phyloP scores from a whole-genome alignment of 169 alveolate genomes.

The Plasmodium billcollinsi region DNA sequence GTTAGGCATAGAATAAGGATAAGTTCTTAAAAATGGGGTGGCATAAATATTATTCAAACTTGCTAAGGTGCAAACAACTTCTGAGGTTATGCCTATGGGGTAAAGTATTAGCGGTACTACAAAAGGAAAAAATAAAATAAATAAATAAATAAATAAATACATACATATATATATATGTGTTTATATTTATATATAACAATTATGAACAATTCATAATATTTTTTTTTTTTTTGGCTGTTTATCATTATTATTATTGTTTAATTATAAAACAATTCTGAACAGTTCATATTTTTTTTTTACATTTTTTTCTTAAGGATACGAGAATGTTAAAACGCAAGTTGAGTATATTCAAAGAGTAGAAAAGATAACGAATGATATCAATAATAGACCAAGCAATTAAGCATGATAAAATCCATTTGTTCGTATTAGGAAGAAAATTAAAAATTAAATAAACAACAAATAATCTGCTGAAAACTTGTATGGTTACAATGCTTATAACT shows the following conservation, averaged over 20 bases:
- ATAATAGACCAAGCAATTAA: conserved; percentile 66
- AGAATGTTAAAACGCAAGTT: conserved; percentile 26
- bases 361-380: conserved; percentile 57
- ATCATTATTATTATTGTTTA: no score
- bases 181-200: neutral
- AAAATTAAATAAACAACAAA: conserved; percentile 60
- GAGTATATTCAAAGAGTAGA: conserved; percentile 37
- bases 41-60: conserved; percentile 45
- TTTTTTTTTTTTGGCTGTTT: neutral
- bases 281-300: conserved; percentile 14
- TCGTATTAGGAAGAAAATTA: conserved; percentile 45
- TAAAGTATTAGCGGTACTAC: conserved; percentile 65
- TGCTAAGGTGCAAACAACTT: conserved; percentile 57
- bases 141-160: neutral
- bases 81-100: conserved; percentile 73
- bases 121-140: neutral
- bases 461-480: conserved; percentile 66
- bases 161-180: neutral
- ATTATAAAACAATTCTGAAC: no score
- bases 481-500: conserved; percentile 19
- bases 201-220: neutral
- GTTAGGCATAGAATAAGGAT: conserved; percentile 74
- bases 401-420: conserved; percentile 65
- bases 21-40: conserved; percentile 63
- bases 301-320: conserved; percentile 36